Conservation (phyloP, 345 rosid species). For the Hibiscus syriacus region DNA sequence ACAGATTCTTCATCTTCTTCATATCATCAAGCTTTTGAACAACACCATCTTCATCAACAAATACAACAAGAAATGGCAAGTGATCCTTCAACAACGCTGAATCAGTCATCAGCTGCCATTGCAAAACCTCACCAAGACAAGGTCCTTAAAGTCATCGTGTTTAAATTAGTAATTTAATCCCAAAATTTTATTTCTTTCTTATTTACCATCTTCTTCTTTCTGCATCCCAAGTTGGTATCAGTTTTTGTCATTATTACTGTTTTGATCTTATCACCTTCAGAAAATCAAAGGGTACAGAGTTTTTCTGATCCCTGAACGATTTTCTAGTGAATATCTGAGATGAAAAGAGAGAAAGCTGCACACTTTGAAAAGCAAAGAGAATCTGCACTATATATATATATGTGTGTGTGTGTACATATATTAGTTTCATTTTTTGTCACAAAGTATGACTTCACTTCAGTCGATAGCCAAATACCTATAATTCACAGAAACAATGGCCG, state of each 20-base stretch:
- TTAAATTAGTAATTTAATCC: slow-evolving; percentile 8
- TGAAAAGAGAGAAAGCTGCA: slow-evolving; percentile 13
- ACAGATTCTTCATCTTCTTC: slow-evolving; percentile 39
- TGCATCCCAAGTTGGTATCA: slow-evolving; percentile 32
- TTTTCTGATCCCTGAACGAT: slow-evolving; percentile 29
- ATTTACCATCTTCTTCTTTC: too few species aligned
- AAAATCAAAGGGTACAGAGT: slow-evolving; percentile 31
- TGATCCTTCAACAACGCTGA: slow-evolving; percentile 48
- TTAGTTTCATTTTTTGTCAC: neutral
- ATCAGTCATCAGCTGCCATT: slow-evolving; percentile 31
- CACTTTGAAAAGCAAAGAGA: slow-evolving; percentile 13
- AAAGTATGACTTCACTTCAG: too few species aligned
- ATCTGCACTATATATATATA: slow-evolving; percentile 14
- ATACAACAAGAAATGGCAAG: slow-evolving; percentile 33
- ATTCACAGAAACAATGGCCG: slow-evolving; percentile 26
- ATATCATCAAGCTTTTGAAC: slow-evolving; percentile 33
- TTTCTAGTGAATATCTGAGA: slow-evolving; percentile 37
- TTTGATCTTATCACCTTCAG: slow-evolving; percentile 21
- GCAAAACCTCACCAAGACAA: slow-evolving; percentile 58
- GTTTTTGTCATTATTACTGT: slow-evolving; percentile 26
- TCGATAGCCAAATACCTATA: slow-evolving; percentile 37
- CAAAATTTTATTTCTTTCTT: neutral
- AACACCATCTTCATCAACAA: slow-evolving; percentile 16
- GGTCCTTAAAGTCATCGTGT: slow-evolving; percentile 34
- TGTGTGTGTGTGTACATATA: neutral